Evolutionary conservation across 164 flowering plant species (phyloP).

Genomic region (Cinnamomum chago): DNA sequence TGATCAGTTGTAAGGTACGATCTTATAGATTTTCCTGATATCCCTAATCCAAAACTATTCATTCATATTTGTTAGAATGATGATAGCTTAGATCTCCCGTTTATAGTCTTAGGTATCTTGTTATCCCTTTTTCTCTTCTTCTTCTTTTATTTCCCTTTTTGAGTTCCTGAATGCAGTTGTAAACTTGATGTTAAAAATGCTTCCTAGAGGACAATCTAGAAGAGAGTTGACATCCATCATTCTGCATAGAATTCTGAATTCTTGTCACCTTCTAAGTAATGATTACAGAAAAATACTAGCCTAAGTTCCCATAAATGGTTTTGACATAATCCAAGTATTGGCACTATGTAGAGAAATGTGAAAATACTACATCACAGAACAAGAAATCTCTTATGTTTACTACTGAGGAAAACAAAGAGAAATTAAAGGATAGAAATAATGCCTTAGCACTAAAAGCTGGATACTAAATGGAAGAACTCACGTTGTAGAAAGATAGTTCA

Average conservation of each 20-base stretch:
- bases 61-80: background rate
- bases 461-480: conserved; percentile 36
- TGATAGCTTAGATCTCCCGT: background rate
- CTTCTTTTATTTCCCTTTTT: too few species aligned
- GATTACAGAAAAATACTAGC: too few species aligned
- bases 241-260: too few species aligned
- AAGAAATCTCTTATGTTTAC: background rate
- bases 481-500: conserved; percentile 77
- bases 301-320: too few species aligned
- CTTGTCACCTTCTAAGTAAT: too few species aligned
- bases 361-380: background rate
- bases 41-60: background rate
- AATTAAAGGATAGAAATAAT: background rate
- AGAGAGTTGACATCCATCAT: background rate
- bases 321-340: too few species aligned
- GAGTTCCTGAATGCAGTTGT: background rate
- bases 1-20: background rate
- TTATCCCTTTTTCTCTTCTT: too few species aligned
- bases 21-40: background rate
- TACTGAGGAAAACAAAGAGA: too few species aligned
- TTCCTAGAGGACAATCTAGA: background rate
- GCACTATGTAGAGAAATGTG: too few species aligned
- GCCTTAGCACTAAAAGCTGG: background rate
- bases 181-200: background rate
- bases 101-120: too few species aligned